Conservation (phyloP, 1,139 yeast species). For the Blastobotrys buckinghamii region DNA sequence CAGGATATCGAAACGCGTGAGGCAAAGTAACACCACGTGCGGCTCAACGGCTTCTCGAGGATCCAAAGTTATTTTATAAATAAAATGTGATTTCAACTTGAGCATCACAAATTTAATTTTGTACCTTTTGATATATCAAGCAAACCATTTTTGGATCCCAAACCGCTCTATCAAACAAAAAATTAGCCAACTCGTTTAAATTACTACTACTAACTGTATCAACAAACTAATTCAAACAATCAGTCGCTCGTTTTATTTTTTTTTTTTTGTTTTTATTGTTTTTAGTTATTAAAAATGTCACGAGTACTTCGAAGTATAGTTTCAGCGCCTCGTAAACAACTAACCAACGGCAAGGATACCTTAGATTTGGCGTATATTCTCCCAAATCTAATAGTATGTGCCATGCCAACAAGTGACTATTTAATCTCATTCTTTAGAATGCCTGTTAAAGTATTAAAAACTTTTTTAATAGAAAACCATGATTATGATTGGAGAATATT, state of each 20-base stretch:
- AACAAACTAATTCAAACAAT: too few relatives aligned
- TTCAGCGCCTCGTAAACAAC: conserved; percentile 25
- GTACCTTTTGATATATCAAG: too few relatives aligned
- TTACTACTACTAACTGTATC: too few relatives aligned
- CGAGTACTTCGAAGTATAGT: conserved; percentile 20
- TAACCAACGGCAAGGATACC: conserved; percentile 17
- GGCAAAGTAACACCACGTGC: too few relatives aligned
- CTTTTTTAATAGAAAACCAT: conserved; percentile 46
- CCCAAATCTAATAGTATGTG: conserved; percentile 56
- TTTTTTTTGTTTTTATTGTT: neutral
- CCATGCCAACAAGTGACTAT: conserved; percentile 57
- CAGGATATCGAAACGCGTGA: too few relatives aligned
- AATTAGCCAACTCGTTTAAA: too few relatives aligned
- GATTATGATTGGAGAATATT: conserved; percentile 63
- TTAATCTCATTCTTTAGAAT: conserved; percentile 50
- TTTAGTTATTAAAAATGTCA: conserved; percentile 13
- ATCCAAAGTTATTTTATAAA: too few relatives aligned
- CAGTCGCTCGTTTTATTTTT: neutral
- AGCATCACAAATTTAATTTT: too few relatives aligned
- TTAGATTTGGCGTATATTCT: conserved; percentile 64
- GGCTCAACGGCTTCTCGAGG: too few relatives aligned
- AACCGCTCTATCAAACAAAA: too few relatives aligned
- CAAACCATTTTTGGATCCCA: too few relatives aligned
- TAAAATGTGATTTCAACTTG: too few relatives aligned
- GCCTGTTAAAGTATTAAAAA: conserved; percentile 45